Evolutionary conservation across 1,139 yeast species (phyloP), one percentile per base, ranked within the genome.

Genomic region (Lodderomyces margitis): DNA sequence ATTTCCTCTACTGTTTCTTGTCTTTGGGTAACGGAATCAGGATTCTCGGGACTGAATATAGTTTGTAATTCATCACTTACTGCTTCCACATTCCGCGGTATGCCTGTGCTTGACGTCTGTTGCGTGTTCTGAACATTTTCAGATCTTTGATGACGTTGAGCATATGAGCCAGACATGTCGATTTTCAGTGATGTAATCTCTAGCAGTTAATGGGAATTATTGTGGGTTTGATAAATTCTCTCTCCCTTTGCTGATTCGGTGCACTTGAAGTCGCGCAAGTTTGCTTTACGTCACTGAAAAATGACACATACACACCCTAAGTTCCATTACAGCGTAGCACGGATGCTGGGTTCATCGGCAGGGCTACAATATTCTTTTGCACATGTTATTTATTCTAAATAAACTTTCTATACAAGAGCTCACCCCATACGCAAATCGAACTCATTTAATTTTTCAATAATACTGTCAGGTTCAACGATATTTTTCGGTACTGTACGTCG

Each of bases 381-480:
- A n/a, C n/a, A n/a, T n/a, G n/a, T n/a, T n/a, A n/a, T n/a, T n/a
- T 27, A n/a, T 27, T 27, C 9, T 27, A 4, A 5, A 12, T 27
- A 8, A 27, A n/a, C 5, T 14, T 9, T 27, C 31, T 32, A 32
- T 32, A 25, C 5, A 17, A 19, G 12, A 7, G 6, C 15, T 31
- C 16, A 9, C 14, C 7, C 14, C 19, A n/a, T 11, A 10, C 10
- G 31, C n/a, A 14, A 28, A 34, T 34, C 37, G 16, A 17, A 34
- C 12, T 20, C 15, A 19, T 44, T 38, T n/a, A 44, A 28, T 27
- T 36, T 38, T 8, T 38, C 34, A 34, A 44, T 41, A 16, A 44
- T 35, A 15, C 33, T 20, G 20, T 16, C 37, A 9, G 44, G 44
- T 9, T 35, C n/a, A 4, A 41, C 33, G 2, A 44, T 31, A 17